A percentile compares a stretch with the other conserved stretches of the same genome.
phyloP scores from a whole-genome alignment of 1,284 basidiomycete species.

The Malassezia arunalokei region DNA sequence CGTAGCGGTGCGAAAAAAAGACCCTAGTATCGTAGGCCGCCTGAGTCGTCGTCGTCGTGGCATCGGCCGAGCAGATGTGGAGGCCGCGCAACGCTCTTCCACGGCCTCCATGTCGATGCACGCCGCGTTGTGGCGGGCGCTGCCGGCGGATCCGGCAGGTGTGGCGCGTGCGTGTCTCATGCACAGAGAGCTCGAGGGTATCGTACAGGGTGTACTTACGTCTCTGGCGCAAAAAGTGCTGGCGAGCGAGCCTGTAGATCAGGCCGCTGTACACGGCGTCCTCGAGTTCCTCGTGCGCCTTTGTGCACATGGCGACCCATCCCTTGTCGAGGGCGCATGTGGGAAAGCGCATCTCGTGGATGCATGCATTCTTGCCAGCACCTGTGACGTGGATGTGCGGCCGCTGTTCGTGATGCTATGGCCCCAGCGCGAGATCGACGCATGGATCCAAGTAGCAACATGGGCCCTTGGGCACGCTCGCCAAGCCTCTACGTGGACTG shows the following conservation, averaged over 20 bases:
- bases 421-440: neutral
- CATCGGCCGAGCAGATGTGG: too few species aligned
- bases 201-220: neutral
- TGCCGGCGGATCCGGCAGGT: neutral
- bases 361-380: neutral
- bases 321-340: neutral
- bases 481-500: slow-evolving; percentile 1
- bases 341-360: neutral
- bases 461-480: neutral
- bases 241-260: neutral
- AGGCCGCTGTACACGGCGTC: neutral
- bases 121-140: neutral
- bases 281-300: neutral
- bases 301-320: slow-evolving; percentile 1
- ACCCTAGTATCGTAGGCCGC: too few species aligned
- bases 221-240: neutral
- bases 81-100: too few species aligned
- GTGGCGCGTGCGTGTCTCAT: neutral
- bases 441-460: neutral
- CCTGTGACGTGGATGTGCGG: neutral
- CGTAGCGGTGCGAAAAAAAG: too few species aligned
- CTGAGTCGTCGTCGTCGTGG: too few species aligned
- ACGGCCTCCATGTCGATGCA: neutral
- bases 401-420: neutral
- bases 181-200: neutral